Conservation (phyloP, 768 basidiomycete species). For the Tulasnella sp. region DNA sequence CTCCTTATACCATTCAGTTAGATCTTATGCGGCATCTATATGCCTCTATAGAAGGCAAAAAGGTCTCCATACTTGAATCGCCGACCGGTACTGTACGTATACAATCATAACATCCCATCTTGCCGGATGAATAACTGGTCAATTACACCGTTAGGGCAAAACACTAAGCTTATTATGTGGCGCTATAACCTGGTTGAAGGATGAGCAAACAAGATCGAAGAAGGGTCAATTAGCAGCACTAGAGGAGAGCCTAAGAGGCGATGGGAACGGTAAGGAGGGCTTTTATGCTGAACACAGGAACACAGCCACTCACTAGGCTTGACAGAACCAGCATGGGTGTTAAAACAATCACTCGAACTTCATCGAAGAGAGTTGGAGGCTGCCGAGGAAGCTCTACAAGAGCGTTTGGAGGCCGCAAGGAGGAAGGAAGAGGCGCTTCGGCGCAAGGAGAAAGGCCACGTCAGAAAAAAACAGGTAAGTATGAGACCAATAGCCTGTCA, state of each 20-base stretch:
- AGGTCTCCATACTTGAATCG: slow-evolving; percentile 76
- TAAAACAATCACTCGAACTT: slow-evolving; percentile 56
- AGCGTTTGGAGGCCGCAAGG: slow-evolving; percentile 45
- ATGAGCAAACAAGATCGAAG: slow-evolving; percentile 55
- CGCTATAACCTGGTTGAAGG: slow-evolving; percentile 60
- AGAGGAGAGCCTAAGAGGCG: slow-evolving; percentile 12
- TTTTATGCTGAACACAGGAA: background rate
- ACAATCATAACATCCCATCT: background rate
- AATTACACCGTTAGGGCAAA: slow-evolving; percentile 50
- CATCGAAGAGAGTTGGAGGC: slow-evolving; percentile 54
- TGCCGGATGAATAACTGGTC: background rate
- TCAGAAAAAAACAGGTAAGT: slow-evolving; percentile 46
- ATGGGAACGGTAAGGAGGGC: background rate
- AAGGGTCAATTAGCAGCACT: slow-evolving; percentile 46
- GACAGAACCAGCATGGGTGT: slow-evolving; percentile 62
- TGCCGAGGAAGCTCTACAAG: slow-evolving; percentile 52
- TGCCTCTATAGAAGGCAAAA: slow-evolving; percentile 48
- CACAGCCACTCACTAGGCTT: background rate
- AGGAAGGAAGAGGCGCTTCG: slow-evolving; percentile 49
- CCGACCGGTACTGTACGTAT: slow-evolving; percentile 73
- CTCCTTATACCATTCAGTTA: slow-evolving; percentile 75
- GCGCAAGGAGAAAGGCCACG: slow-evolving; percentile 36
- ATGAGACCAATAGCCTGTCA: background rate
- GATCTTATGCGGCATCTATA: slow-evolving; percentile 87
- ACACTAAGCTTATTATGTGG: slow-evolving; percentile 71